Base-by-base conservation (phyloP, 345 rosid genomes). In the Lepidium didymum region DNA sequence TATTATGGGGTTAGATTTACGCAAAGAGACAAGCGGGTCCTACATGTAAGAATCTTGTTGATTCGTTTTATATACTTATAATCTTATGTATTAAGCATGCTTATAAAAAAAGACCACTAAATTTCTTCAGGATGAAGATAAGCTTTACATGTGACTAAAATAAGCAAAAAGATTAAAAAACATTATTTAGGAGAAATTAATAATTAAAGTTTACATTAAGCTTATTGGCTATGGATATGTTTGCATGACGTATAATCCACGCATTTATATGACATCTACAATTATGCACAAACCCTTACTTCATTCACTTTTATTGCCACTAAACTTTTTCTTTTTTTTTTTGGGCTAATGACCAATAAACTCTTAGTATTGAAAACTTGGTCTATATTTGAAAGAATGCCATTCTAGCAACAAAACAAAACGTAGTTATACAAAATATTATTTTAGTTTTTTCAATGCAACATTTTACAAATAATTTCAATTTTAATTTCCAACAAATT, bases 21-120 rank as follows among this genome's bases (percentile, higher is more conserved):
- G 41, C 31, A 58, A 66, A 14, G 72, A 51, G 55, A 73, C 72
- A 66, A 41, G 38, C 8, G 15, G 67, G 62, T 58, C 77, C 77
- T 65, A 73, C 60, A 33, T 49, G 62, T 42, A 38, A 65, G 67
- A 66, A 58, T 73, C 56, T 57, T 40, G 41, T 50, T 34, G 65
- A 4, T 66, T 57, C 44, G 45, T 49, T 72, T 56, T 14, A 46
- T 66, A n/a, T n/a, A n/a, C 56, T 65, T 41, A 58, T 73, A 61
- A 21, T 73, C 31, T 50, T 59, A 57, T 33, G 25, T 56, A 42
- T 50, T 42, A 12, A 51, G 56, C 68, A 66, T 58, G 77, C 46
- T 73, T 73, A 52, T 51, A 50, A 65, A 40, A 73, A 40, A 73
- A 12, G 25, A 53, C 37, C 21, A 57, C 1, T 40, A 45, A 27